Percentiles rank a stretch among this genome's conserved stretches.
Conservation (phyloP, 2,329 filamentous ascomycete genomes). For the Aspergillus sp. region DNA sequence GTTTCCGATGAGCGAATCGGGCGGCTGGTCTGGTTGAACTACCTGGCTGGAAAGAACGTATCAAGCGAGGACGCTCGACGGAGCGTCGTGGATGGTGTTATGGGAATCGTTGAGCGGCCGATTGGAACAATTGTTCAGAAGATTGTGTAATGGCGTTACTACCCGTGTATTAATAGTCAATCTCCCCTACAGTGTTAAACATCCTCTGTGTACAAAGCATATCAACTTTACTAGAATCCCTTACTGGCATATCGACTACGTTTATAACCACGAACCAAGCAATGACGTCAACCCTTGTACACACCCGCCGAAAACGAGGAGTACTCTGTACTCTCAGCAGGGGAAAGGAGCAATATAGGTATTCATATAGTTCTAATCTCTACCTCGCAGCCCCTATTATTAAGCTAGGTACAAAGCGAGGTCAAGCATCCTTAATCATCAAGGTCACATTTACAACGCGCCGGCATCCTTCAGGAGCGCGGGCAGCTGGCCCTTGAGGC, state of each 20-base stretch:
- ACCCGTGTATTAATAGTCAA: background rate
- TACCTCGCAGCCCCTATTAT: no score
- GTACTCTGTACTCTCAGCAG: no score
- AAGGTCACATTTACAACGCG: conserved; percentile 50
- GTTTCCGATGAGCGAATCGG: conserved; percentile 78
- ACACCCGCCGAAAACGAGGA: background rate
- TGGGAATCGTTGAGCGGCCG: conserved; percentile 84
- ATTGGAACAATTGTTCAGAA: conserved; percentile 83
- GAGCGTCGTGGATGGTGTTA: conserved; percentile 81
- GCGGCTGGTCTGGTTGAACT: conserved; percentile 83
- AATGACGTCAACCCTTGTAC: background rate
- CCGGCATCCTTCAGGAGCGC: conserved; percentile 63
- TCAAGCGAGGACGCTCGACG: conserved; percentile 78
- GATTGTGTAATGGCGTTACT: conserved; percentile 49
- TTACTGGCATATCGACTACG: background rate
- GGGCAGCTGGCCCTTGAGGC: conserved; percentile 63
- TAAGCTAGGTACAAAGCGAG: background rate
- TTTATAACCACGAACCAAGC: background rate
- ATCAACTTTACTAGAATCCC: background rate
- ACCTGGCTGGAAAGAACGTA: conserved; percentile 81
- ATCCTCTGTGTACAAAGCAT: background rate
- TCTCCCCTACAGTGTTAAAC: background rate
- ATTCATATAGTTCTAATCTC: no score
- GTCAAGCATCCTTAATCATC: no score
- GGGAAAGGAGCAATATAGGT: no score